Percentiles rank a stretch among this genome's conserved stretches.
phyloP scores from a whole-genome alignment of 495 filamentous ascomycete species.

The Aspergillus bertholletiae region DNA sequence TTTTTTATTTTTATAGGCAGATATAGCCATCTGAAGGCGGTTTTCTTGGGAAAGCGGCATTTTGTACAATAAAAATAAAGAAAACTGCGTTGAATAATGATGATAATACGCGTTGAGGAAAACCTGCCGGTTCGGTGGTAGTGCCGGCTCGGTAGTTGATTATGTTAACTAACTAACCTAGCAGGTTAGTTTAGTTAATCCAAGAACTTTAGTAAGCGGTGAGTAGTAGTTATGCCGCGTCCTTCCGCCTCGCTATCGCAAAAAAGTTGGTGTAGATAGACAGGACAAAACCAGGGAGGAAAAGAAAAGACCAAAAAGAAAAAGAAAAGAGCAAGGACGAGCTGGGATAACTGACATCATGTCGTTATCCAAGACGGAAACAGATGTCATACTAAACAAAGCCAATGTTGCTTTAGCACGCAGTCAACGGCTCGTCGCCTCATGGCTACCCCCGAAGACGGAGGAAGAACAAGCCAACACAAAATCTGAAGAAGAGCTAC shows the following conservation, averaged over 20 bases:
- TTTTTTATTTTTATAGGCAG: no score
- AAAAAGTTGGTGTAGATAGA: constrained; percentile 1
- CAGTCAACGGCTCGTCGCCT: constrained; percentile 49
- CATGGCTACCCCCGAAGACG: constrained; percentile 48
- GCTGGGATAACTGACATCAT: constrained; percentile 10
- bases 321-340: neutral
- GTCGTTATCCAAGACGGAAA: constrained; percentile 36
- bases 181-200: no score
- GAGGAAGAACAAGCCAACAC: constrained; percentile 38
- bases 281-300: neutral
- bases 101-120: no score
- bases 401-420: constrained; percentile 48
- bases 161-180: no score
- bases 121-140: no score
- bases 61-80: no score
- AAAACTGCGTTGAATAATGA: no score
- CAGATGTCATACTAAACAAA: constrained; percentile 48
- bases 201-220: constrained; percentile 2
- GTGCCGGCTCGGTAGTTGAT: no score
- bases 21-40: no score
- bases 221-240: constrained; percentile 8
- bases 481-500: constrained; percentile 41
- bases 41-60: no score
- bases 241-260: constrained; percentile 13
- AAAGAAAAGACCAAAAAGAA: constrained; percentile 3